A percentile compares a stretch with the other conserved stretches of the same genome.
phyloP scores from a whole-genome alignment of 257 asterid genomes.

The Solanum lycopersicoides region DNA sequence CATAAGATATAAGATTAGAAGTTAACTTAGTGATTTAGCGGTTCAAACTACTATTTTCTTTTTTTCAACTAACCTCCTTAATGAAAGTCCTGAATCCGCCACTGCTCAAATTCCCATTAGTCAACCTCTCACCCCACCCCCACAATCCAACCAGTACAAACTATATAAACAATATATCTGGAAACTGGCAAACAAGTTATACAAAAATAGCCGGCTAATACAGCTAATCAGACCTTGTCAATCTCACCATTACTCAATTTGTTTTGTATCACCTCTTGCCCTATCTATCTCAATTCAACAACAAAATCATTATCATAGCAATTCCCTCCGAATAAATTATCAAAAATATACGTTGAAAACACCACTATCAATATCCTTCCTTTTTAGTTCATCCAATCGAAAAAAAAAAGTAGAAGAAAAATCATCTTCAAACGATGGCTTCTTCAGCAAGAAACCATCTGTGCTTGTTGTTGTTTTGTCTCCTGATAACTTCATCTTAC shows the following conservation, averaged over 20 bases:
- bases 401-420: not conserved
- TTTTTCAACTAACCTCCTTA: rapidly evolving
- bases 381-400: not conserved
- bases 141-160: not conserved
- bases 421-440: not conserved
- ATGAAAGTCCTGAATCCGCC: too few relatives aligned
- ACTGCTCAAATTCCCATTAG: not conserved
- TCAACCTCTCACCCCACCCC: not conserved
- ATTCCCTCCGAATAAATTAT: not conserved
- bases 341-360: not conserved
- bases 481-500: constrained; percentile 1
- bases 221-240: constrained; percentile 27
- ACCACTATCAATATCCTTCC: not conserved
- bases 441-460: not conserved
- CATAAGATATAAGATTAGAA: too few relatives aligned
- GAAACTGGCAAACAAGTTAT: not conserved
- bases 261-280: not conserved
- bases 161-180: not conserved
- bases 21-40: too few relatives aligned
- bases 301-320: not conserved
- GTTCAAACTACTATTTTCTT: too few relatives aligned
- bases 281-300: not conserved
- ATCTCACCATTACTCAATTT: constrained; percentile 11
- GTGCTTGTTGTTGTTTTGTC: not conserved
- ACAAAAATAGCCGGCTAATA: constrained; percentile 25